Base-by-base conservation (phyloP, 129 eudicot genomes). In the Centella asiatica region DNA sequence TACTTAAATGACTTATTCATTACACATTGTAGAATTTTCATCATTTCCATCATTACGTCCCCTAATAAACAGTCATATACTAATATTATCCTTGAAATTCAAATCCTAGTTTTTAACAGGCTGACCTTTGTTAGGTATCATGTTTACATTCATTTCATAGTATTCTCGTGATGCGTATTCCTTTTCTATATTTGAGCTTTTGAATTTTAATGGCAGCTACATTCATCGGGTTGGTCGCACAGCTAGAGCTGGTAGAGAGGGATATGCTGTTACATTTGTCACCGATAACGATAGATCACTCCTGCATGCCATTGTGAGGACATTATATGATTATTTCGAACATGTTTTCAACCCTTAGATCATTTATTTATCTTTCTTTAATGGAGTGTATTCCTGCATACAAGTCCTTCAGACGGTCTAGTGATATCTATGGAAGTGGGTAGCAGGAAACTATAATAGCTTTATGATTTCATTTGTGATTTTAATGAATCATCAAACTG, bases 171-270 rank as follows among this genome's bases (percentile, higher is more conserved):
- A 8, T 58, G 63, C 4, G 13, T 34, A 34, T 58, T 33, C 1
- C 15, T 37, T 1, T 42, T 42, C 13, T n/a, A 9, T 19, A 24
- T 33, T 8, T 34, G 47, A 58, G 20, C 1, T 11, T 14, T 34
- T 34, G 10, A 8, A 33, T 9, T 34, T 58, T 58, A 4, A 4
- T 58, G 15, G 53, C 77, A 88, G 94, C 67, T 90, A 90, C 71
- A 95, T 90, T 65, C 98, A 90, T 76, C 94, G 98, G 72, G 98
- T 90, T 48, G 98, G 98, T 73, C 94, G 98, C 0, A 90, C 98
- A 67, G 98, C 98, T 78, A 87, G 98, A 84, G 95, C 95, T 59
- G 95, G 98, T 44, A 71, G 94, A 72, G 84, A 70, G 71, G 98
- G 98, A 15, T 87, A 81, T 73, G 98, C 95, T 66, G 95, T 90